Conservation (phyloP, 495 filamentous ascomycete genomes). For the Xylaria curta region DNA sequence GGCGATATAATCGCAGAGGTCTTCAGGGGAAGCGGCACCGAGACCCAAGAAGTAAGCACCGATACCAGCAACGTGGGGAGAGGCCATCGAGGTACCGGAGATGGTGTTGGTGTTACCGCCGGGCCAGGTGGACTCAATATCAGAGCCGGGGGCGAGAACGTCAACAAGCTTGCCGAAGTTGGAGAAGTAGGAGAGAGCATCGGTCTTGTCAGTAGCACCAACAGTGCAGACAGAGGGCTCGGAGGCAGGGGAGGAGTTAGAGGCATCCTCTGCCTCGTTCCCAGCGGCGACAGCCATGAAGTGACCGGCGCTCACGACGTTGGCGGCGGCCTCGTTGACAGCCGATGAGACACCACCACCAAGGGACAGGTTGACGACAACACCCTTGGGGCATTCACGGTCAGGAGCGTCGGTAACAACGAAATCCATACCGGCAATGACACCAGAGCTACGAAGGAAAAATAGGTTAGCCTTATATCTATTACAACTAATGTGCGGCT, state of each 20-base stretch:
- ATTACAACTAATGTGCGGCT: not conserved
- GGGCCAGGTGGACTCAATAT: conserved; percentile 60
- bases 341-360: conserved; percentile 54
- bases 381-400: conserved; percentile 44
- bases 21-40: conserved; percentile 34
- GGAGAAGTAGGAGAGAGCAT: conserved; percentile 57
- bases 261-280: conserved; percentile 48
- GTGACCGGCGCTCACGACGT: conserved; percentile 51
- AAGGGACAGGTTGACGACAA: conserved; percentile 58
- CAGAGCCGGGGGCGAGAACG: conserved; percentile 60
- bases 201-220: conserved; percentile 54
- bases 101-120: conserved; percentile 58
- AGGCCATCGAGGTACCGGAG: conserved; percentile 64
- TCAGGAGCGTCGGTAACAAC: conserved; percentile 47
- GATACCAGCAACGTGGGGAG: conserved; percentile 63
- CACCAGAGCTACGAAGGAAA: conserved; percentile 40
- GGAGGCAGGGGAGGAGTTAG: conserved; percentile 57
- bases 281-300: conserved; percentile 59
- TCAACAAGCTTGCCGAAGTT: conserved; percentile 65
- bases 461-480: conserved; percentile 5
- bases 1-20: conserved; percentile 52
- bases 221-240: conserved; percentile 62
- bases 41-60: conserved; percentile 58
- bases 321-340: conserved; percentile 53
- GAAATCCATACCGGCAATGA: conserved; percentile 63